Evolutionary conservation across 2,329 filamentous ascomycete species (phyloP).

Genomic region (Cladosporium oxysporum): DNA sequence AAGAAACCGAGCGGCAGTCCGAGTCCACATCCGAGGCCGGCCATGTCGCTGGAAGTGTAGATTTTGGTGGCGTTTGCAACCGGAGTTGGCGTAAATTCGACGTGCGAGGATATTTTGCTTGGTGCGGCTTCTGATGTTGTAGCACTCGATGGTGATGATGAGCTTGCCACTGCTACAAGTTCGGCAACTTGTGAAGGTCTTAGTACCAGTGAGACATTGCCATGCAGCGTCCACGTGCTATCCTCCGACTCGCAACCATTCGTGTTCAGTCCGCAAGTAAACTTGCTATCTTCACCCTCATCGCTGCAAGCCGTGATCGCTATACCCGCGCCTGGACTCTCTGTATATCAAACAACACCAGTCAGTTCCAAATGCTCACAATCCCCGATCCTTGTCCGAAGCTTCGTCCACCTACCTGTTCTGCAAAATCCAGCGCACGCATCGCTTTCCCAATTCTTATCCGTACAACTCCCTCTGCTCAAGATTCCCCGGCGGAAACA

Average conservation of each 20-base stretch:
- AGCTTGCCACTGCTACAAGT: slow-evolving; percentile 28
- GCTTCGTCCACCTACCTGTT: slow-evolving; percentile 29
- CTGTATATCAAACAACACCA: slow-evolving; percentile 14
- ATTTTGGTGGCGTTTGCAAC: slow-evolving; percentile 9
- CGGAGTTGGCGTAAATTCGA: not conserved
- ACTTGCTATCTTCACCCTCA: slow-evolving; percentile 28
- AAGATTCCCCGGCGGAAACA: slow-evolving; percentile 36
- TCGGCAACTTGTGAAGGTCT: slow-evolving; percentile 33
- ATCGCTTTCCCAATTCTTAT: slow-evolving; percentile 34
- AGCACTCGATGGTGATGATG: slow-evolving; percentile 1
- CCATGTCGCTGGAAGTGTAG: slow-evolving; percentile 33
- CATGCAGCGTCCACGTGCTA: slow-evolving; percentile 32
- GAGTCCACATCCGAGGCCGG: slow-evolving; percentile 33
- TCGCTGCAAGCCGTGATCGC: slow-evolving; percentile 32
- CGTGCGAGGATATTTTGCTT: slow-evolving; percentile 20
- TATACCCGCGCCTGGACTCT: slow-evolving; percentile 22
- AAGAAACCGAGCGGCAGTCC: slow-evolving; percentile 34
- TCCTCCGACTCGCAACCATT: slow-evolving; percentile 28
- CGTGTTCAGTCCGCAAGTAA: slow-evolving; percentile 35
- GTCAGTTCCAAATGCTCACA: slow-evolving; percentile 8
- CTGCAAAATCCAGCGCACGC: slow-evolving; percentile 35
- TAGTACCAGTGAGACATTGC: slow-evolving; percentile 30
- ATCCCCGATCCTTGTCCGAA: not conserved
- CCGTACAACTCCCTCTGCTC: slow-evolving; percentile 36
- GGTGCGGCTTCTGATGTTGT: slow-evolving; percentile 20